Percentiles rank a stretch among this genome's conserved stretches.
phyloP scores from a whole-genome alignment of 2,329 filamentous ascomycete species.

The Sarocladium kiliense region DNA sequence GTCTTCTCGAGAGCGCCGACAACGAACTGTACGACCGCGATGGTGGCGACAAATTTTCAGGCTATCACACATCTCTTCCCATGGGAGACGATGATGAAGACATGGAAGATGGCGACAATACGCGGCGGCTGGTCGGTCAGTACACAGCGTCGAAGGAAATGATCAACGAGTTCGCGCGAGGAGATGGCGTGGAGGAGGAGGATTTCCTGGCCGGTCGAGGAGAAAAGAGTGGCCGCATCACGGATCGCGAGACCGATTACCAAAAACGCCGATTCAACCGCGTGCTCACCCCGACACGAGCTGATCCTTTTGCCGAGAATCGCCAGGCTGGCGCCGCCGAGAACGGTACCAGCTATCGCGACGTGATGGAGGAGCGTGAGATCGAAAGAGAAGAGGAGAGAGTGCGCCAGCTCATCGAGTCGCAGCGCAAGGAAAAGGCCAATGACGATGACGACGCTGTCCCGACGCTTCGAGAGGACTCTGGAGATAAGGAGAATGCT shows the following conservation, averaged over 20 bases:
- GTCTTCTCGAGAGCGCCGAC: slow-evolving; percentile 84
- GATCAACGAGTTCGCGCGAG: slow-evolving; percentile 89
- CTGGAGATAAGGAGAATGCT: slow-evolving; percentile 64
- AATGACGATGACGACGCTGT: slow-evolving; percentile 59
- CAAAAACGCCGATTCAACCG: slow-evolving; percentile 94
- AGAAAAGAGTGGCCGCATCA: slow-evolving; percentile 86
- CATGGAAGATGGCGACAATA: slow-evolving; percentile 67
- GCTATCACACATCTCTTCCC: slow-evolving; percentile 87
- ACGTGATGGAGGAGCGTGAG: slow-evolving; percentile 86
- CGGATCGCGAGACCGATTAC: slow-evolving; percentile 93
- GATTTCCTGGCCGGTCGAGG: slow-evolving; percentile 77
- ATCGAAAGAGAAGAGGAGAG: slow-evolving; percentile 91
- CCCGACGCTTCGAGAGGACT: slow-evolving; percentile 63
- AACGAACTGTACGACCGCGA: slow-evolving; percentile 79
- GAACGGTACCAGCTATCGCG: slow-evolving; percentile 78
- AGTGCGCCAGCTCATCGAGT: slow-evolving; percentile 72
- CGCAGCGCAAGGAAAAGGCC: slow-evolving; percentile 60
- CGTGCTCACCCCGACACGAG: slow-evolving; percentile 76
- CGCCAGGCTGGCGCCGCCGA: slow-evolving; percentile 60
- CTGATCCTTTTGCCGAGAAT: slow-evolving; percentile 78
- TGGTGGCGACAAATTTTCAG: slow-evolving; percentile 74
- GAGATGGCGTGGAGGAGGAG: slow-evolving; percentile 82
- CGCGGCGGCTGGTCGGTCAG: slow-evolving; percentile 80
- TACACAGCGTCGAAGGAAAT: slow-evolving; percentile 91
- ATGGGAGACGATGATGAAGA: slow-evolving; percentile 73